phyloP scores from a whole-genome alignment of 1,139 yeast genomes.

The Taphrina betulina region DNA sequence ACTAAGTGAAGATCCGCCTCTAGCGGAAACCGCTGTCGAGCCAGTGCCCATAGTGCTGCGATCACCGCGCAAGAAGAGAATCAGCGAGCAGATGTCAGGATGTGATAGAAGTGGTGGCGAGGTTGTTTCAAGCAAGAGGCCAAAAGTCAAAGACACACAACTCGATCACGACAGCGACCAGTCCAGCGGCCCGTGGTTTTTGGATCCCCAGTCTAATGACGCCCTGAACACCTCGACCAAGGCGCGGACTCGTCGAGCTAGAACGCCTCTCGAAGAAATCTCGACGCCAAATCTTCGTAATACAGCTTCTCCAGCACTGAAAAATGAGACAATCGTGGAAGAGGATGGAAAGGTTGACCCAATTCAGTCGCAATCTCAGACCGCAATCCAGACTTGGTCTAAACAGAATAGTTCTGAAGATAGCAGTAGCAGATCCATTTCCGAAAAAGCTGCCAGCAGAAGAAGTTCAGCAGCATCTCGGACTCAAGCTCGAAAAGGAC shows the following conservation, averaged over 20 bases:
- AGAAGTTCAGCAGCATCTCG: too few species aligned
- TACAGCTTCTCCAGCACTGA: not conserved
- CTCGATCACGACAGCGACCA: too few species aligned
- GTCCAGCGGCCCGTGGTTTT: not conserved
- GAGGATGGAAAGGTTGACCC: constrained; percentile 17
- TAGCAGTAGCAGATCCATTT: too few species aligned
- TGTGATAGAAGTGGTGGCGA: not conserved
- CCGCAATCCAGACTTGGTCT: too few species aligned
- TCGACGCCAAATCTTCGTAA: not conserved
- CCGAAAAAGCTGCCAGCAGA: too few species aligned
- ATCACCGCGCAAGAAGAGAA: constrained; percentile 24
- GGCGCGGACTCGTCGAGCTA: not conserved
- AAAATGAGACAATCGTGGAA: not conserved
- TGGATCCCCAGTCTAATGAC: not conserved
- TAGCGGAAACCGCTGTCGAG: constrained; percentile 1
- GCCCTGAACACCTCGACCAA: not conserved
- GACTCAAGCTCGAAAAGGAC: too few species aligned
- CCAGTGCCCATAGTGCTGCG: constrained; percentile 20
- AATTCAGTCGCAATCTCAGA: too few species aligned
- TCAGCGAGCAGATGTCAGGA: not conserved
- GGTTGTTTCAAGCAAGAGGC: not conserved
- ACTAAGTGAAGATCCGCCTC: constrained; percentile 3
- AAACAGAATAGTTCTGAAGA: too few species aligned
- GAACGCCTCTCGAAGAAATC: constrained; percentile 12
- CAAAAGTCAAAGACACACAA: not conserved